Evolutionary conservation across 116 monocot genomes (phyloP).

Genomic region (Thalassia testudinum): DNA sequence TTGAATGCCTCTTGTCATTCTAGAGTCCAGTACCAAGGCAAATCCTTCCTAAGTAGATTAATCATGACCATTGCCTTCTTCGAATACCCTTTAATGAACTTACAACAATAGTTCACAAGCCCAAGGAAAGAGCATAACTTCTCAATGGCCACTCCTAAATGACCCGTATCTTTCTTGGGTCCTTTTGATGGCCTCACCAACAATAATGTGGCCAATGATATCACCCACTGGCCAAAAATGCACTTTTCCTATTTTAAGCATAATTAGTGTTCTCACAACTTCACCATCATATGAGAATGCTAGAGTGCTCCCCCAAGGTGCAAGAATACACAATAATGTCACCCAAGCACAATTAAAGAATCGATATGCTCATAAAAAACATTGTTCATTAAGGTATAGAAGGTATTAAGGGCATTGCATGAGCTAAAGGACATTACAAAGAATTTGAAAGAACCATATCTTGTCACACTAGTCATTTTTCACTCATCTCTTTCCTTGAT

Average conservation of each 20-base stretch:
- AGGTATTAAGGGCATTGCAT: not conserved
- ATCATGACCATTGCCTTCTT: not conserved
- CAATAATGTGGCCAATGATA: not conserved
- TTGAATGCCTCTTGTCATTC: not conserved
- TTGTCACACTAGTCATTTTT: not conserved
- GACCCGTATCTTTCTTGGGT: not conserved
- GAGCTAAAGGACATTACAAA: no score
- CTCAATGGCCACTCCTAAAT: not conserved
- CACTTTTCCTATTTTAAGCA: no score
- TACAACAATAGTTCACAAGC: not conserved
- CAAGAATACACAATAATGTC: not conserved
- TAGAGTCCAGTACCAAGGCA: not conserved
- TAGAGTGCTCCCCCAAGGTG: not conserved
- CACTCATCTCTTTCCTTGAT: not conserved
- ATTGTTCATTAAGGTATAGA: not conserved
- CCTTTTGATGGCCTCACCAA: not conserved
- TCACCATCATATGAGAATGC: not conserved
- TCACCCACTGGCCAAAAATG: not conserved
- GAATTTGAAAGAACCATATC: not conserved
- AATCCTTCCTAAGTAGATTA: not conserved
- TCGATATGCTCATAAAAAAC: not conserved
- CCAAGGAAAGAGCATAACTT: not conserved
- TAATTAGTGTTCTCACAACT: no score
- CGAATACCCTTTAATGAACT: conserved; percentile 1
- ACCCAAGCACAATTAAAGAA: not conserved